Evolutionary conservation across 2,329 filamentous ascomycete species (phyloP).

Genomic region (Diaporthe citriasiana): DNA sequence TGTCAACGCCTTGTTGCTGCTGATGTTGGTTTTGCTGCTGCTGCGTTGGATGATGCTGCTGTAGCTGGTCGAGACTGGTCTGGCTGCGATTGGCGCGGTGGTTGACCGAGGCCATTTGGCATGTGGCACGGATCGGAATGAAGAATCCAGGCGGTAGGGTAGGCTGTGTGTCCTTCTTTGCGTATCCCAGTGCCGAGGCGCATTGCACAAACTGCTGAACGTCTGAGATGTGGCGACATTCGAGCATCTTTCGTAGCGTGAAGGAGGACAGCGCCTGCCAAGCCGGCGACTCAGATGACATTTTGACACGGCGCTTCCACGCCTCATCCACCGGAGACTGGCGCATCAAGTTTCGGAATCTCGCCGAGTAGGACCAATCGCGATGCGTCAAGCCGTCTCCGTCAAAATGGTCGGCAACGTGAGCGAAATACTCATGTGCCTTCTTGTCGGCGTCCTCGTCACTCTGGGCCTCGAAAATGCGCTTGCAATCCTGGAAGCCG

Average conservation of each 20-base stretch:
- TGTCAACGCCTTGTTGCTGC: conserved; percentile 39
- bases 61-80: conserved; percentile 41
- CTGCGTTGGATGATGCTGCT: conserved; percentile 43
- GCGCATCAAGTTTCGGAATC: conserved; percentile 61
- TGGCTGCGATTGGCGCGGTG: conserved; percentile 42
- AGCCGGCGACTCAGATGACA: conserved; percentile 52
- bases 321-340: conserved; percentile 55
- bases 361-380: conserved; percentile 60
- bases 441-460: conserved; percentile 56
- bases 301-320: conserved; percentile 57
- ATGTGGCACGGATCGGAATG: conserved; percentile 48
- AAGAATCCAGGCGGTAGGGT: conserved; percentile 40
- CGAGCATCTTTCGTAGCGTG: conserved; percentile 59
- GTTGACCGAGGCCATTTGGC: conserved; percentile 39
- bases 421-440: conserved; percentile 61
- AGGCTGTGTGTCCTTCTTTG: conserved; percentile 39
- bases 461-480: conserved; percentile 59
- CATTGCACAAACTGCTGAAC: conserved; percentile 56
- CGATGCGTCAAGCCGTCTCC: conserved; percentile 54
- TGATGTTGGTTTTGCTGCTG: conserved; percentile 46
- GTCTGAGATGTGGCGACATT: conserved; percentile 60
- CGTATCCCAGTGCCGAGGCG: conserved; percentile 52
- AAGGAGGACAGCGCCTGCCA: conserved; percentile 60
- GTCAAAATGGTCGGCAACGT: conserved; percentile 63
- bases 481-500: conserved; percentile 60